Evolutionary conservation across 2,329 filamentous ascomycete species (phyloP), one percentile per base, ranked within the genome.

Genomic region (Waltergamsia citrina): DNA sequence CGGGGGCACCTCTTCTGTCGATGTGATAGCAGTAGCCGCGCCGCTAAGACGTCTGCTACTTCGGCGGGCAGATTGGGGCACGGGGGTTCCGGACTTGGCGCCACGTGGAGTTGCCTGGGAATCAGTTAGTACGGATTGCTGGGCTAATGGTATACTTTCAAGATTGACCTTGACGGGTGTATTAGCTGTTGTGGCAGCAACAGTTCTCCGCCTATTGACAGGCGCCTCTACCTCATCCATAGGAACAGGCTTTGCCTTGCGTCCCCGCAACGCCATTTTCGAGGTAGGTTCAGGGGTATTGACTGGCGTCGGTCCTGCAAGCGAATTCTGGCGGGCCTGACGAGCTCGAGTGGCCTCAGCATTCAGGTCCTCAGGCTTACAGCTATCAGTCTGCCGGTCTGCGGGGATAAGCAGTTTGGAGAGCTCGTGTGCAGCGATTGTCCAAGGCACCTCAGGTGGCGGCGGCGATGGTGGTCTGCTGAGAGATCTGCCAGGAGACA

Each of bases 371-470:
- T 93, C 84, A 7, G 79, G 71, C 21, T 67, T 81, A 56, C 73
- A 85, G 57, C 87, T 94, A 34, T 69, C 69, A 0, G 82, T 87
- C 45, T 86, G 76, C 4, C 87, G 74, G 43, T 81, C 70, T 1
- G 65, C 67, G 0, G 90, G 92, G 37, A 95, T 82, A 16, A 96
- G 70, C 5, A 93, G 56, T 51, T 85, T 87, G 48, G 78, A 84
- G 10, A 96, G 62, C 51, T 94, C 87, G 46, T 85, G 74, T 1
- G 85, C 74, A n/a, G 88, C 87, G 19, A 81, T 72, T 1, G 80
- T 74, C 92, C 90, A 96, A 28, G 84, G 72, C 1, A 96, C 81
- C 29, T 88, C 82, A 3, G 88, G 86, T 1, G 81, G 74, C 7
- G 85, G 84, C 1, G 81, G 80, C 4, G 78, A 75, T 3, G 74